Conservation (phyloP, 139 green algal species). For the Eudorina sp. region DNA sequence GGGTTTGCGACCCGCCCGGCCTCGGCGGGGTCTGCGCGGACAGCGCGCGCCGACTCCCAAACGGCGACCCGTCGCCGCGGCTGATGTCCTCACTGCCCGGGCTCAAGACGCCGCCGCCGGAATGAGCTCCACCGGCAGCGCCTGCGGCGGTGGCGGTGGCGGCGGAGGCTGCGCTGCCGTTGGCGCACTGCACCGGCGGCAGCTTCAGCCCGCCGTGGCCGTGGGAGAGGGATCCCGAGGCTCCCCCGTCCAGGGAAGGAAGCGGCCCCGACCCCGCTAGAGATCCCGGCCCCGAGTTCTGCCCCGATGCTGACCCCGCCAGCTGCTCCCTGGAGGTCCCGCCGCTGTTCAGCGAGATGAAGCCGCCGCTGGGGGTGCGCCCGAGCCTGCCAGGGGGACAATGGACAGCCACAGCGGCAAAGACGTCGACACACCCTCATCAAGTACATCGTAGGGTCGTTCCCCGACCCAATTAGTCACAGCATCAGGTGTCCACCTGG, state of each 20-base stretch:
- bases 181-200: background rate
- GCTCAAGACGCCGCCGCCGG: background rate
- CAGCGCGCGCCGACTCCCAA: conserved; percentile 30
- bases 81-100: background rate
- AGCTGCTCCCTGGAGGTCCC: background rate
- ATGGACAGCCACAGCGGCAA: background rate
- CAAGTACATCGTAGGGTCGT: too few relatives aligned
- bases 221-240: background rate
- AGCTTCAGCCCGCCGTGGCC: background rate
- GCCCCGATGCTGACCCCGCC: background rate
- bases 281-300: background rate
- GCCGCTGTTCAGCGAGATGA: background rate
- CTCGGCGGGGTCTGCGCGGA: conserved; percentile 37
- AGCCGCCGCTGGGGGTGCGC: background rate
- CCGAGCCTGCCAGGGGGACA: conserved; percentile 18
- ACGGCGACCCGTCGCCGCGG: conserved; percentile 1
- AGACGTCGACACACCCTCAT: too few relatives aligned
- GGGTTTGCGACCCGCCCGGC: background rate
- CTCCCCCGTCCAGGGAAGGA: background rate
- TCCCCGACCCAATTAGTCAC: too few relatives aligned
- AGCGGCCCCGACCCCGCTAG: background rate
- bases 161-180: background rate
- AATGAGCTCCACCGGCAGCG: background rate
- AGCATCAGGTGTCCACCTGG: too few relatives aligned
- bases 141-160: background rate